Conservation (phyloP, 768 basidiomycete species). For the Pisolithus albus region DNA sequence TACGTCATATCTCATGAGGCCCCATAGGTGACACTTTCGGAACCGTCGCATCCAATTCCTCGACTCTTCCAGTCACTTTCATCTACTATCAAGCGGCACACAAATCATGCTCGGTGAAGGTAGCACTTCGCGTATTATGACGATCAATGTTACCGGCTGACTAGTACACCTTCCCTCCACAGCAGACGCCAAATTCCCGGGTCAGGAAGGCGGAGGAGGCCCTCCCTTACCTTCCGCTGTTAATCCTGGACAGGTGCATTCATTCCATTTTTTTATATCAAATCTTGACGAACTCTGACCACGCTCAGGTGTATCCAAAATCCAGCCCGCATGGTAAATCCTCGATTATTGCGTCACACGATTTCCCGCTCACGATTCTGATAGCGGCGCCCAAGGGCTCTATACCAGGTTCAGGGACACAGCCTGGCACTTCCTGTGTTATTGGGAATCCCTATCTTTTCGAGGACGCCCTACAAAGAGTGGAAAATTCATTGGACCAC, state of each 20-base stretch:
- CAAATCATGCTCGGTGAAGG: conserved; percentile 25
- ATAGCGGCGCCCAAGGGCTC: conserved; percentile 18
- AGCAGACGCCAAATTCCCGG: conserved; percentile 38
- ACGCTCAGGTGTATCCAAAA: conserved; percentile 40
- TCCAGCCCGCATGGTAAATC: conserved; percentile 35
- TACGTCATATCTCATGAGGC: too few species aligned
- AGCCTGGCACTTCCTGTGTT: conserved; percentile 17
- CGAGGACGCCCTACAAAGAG: conserved; percentile 34
- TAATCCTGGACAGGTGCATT: conserved; percentile 39
- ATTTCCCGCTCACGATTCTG: not conserved
- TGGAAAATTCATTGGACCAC: conserved; percentile 38
- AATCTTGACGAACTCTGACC: not conserved
- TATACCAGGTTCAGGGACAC: conserved; percentile 16
- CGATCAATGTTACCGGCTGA: not conserved
- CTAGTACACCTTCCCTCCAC: not conserved
- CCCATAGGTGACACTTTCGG: too few species aligned
- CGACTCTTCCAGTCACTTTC: too few species aligned
- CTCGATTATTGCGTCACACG: not conserved
- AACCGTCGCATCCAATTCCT: too few species aligned
- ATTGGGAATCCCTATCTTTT: conserved; percentile 43
- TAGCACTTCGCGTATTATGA: conserved; percentile 3
- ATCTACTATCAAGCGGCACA: too few species aligned
- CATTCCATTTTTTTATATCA: not conserved
- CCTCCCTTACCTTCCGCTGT: conserved; percentile 41
- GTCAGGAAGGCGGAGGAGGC: conserved; percentile 26